Percentiles rank a stretch among this genome's conserved stretches.
Conservation (phyloP, 768 basidiomycete species). For the Pleurotus cornucopiae region DNA sequence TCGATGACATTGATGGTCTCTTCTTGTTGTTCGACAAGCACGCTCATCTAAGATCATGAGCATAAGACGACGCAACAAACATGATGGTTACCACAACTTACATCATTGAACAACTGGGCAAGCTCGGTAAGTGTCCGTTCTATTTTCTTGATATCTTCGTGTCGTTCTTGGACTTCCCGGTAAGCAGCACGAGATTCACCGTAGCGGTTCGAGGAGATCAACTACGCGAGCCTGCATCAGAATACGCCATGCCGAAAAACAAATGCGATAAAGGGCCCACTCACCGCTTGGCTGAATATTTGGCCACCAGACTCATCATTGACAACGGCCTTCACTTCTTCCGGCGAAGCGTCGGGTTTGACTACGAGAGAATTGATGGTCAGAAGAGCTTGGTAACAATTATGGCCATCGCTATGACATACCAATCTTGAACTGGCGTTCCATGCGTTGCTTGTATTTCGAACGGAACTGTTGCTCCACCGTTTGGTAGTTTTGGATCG, state of each 20-base stretch:
- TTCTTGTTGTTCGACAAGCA: constrained; percentile 92
- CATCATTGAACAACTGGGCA: constrained; percentile 94
- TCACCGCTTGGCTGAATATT: constrained; percentile 86
- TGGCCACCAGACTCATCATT: constrained; percentile 79
- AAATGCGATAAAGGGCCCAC: constrained; percentile 13
- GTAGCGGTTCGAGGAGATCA: constrained; percentile 88
- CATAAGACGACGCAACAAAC: not conserved
- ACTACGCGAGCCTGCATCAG: constrained; percentile 32
- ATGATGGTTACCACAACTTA: constrained; percentile 28
- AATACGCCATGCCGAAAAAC: not conserved
- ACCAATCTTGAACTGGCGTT: constrained; percentile 88
- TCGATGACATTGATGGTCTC: constrained; percentile 84
- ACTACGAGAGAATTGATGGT: constrained; percentile 36
- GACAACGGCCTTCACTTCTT: constrained; percentile 84
- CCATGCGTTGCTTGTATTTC: constrained; percentile 78
- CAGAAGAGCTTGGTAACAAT: not conserved
- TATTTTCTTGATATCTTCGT: constrained; percentile 94
- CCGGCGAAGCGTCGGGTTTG: constrained; percentile 88
- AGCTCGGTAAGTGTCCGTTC: constrained; percentile 91
- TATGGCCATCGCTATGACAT: constrained; percentile 14
- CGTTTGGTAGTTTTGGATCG: constrained; percentile 79
- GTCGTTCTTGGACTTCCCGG: constrained; percentile 94
- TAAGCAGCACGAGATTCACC: constrained; percentile 88
- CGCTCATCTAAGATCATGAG: constrained; percentile 66
- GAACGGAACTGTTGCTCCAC: constrained; percentile 78